Evolutionary conservation across 305 asterid genomes (phyloP).

Genomic region (Fraxinus floribunda): DNA sequence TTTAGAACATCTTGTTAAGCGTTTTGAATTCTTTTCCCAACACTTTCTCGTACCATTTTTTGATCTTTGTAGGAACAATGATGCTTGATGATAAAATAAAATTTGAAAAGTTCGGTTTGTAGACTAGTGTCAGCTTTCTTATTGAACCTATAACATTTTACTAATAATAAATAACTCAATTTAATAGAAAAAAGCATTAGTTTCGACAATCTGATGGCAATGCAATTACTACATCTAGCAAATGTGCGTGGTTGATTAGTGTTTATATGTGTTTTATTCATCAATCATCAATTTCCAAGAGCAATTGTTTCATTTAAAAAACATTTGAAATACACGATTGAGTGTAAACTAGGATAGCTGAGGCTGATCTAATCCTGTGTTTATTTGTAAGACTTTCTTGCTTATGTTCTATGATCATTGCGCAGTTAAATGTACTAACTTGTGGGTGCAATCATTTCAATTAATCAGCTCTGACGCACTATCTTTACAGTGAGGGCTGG

Average conservation of each 20-base stretch:
- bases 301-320: not conserved
- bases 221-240: not conserved
- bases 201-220: not conserved
- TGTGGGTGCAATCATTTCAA: not conserved
- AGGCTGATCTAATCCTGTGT: not conserved
- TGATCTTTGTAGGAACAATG: not conserved
- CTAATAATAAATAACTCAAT: not conserved
- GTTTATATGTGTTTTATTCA: not conserved
- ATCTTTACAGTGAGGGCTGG: slow-evolving; percentile 42
- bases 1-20: not conserved
- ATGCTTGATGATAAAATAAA: not conserved
- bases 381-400: not conserved
- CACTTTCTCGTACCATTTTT: not conserved
- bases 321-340: not conserved
- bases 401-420: not conserved
- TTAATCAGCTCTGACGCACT: not conserved
- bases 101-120: not conserved
- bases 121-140: not conserved
- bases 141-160: not conserved
- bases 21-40: not conserved
- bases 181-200: not conserved
- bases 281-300: not conserved
- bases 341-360: not conserved
- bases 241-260: not conserved
- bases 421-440: not conserved